These are phyloP conservation scores for Coemansia sp. DNA, from an alignment of 192 early-diverging fungal genomes.

Conservation along the genomic window DNA sequence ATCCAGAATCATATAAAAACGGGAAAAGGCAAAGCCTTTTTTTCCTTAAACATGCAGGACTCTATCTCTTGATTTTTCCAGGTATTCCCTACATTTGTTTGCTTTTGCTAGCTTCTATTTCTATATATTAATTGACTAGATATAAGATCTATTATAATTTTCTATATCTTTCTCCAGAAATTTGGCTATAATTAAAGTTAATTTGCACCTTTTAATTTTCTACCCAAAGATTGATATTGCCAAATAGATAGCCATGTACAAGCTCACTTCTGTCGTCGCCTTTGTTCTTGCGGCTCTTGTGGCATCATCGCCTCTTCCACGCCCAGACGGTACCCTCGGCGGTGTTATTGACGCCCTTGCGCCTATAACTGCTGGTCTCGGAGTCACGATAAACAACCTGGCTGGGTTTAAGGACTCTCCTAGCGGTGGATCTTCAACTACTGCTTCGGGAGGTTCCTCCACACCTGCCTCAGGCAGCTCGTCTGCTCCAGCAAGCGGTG, in stretches of 20 bases:
- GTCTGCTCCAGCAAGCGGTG: background rate
- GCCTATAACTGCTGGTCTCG: slow-evolving; percentile 6
- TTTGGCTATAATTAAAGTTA: no score
- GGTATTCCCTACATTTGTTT: no score
- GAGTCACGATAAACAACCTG: slow-evolving; percentile 1
- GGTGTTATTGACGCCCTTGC: slow-evolving; percentile 11
- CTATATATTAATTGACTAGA: no score
- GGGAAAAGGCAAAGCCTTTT: no score
- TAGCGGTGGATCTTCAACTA: background rate
- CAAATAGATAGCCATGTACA: slow-evolving; percentile 1
- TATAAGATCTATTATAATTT: no score
- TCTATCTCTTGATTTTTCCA: no score
- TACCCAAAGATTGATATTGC: no score
- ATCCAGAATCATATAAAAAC: no score
- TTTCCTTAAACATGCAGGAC: no score
- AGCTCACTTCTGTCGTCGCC: background rate
- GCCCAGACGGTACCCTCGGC: background rate
- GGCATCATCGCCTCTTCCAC: slow-evolving; percentile 8
- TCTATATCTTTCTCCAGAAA: no score
- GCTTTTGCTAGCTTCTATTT: no score
- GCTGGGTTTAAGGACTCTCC: slow-evolving; percentile 5
- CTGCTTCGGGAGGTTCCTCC: background rate
- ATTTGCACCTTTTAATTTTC: no score
- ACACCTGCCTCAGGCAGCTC: background rate
- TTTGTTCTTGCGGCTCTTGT: slow-evolving; percentile 8